A percentile compares a stretch with the other conserved stretches of the same genome.
Conservation (phyloP, 768 basidiomycete species). For the Hypholoma sublateritium region DNA sequence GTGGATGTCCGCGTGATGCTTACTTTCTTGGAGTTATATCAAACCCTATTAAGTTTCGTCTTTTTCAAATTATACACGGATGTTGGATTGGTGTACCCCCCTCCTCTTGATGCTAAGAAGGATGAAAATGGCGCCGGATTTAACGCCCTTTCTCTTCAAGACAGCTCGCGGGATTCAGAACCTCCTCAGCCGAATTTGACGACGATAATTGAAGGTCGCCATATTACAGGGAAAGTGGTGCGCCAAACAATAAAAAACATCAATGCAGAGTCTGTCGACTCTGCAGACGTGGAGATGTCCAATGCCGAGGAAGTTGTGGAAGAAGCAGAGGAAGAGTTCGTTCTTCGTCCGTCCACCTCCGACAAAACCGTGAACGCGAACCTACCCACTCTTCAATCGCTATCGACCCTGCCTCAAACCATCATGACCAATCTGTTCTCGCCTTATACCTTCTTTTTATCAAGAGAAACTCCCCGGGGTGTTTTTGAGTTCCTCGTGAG, state of each 20-base stretch:
- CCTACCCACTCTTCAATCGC: constrained; percentile 68
- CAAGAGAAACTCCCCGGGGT: constrained; percentile 86
- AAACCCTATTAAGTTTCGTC: constrained; percentile 93
- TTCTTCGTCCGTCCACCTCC: constrained; percentile 49
- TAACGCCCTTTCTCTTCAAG: constrained; percentile 80
- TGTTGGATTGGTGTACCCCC: constrained; percentile 90
- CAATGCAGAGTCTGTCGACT: constrained; percentile 24
- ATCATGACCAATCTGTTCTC: constrained; percentile 69
- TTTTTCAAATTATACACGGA: constrained; percentile 99
- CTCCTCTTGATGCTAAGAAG: constrained; percentile 78
- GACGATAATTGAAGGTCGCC: constrained; percentile 40
- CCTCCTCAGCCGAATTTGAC: constrained; percentile 44
- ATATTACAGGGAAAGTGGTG: constrained; percentile 51
- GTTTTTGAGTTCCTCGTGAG: constrained; percentile 95
- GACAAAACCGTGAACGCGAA: constrained; percentile 45
- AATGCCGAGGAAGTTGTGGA: constrained; percentile 29
- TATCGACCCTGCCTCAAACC: constrained; percentile 60
- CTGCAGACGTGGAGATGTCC: constrained; percentile 39
- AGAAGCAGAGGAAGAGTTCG: constrained; percentile 66
- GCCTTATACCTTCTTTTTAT: constrained; percentile 89
- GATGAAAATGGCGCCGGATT: constrained; percentile 87
- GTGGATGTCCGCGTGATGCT: constrained; percentile 98
- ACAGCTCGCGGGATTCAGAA: constrained; percentile 34
- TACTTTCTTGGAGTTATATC: constrained; percentile 97
- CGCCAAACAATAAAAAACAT: constrained; percentile 64